phyloP scores from a whole-genome alignment of 2,329 filamentous ascomycete genomes.

The Ascochyta koolunga region DNA sequence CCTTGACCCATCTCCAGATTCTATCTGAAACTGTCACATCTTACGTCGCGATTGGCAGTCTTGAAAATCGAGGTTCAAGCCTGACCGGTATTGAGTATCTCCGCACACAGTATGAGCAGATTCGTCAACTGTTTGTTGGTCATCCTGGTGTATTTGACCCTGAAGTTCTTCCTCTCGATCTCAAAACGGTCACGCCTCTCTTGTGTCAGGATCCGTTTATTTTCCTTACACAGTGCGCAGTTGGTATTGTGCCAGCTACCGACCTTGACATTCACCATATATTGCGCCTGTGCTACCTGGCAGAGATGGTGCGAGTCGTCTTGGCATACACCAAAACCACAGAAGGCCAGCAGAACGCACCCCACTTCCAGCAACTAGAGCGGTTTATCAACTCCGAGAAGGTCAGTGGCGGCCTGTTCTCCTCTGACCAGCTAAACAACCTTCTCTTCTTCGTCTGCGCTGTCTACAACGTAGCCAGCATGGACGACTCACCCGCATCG shows the following conservation, averaged over 20 bases:
- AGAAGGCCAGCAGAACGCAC: constrained; percentile 12
- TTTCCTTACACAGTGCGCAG: constrained; percentile 80
- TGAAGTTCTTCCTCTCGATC: constrained; percentile 49
- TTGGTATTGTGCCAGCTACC: constrained; percentile 71
- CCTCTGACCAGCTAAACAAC: constrained; percentile 36
- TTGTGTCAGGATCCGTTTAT: constrained; percentile 75
- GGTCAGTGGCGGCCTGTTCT: constrained; percentile 26
- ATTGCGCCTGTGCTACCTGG: constrained; percentile 84
- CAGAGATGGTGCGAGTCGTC: constrained; percentile 86
- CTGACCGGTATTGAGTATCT: constrained; percentile 70
- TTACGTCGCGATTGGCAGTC: constrained; percentile 77
- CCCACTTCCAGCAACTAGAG: constrained; percentile 22
- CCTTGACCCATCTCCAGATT: constrained; percentile 84
- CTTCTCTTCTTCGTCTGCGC: constrained; percentile 42
- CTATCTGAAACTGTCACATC: constrained; percentile 87
- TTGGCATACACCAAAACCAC: constrained; percentile 54
- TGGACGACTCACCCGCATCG: constrained; percentile 30
- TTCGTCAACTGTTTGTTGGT: constrained; percentile 75
- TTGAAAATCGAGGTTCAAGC: constrained; percentile 66
- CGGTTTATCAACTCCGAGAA: constrained; percentile 38
- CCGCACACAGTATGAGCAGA: constrained; percentile 71
- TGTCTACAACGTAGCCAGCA: constrained; percentile 37
- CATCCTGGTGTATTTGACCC: constrained; percentile 51
- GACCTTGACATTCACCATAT: constrained; percentile 78
- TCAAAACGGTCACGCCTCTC: constrained; percentile 58